Conservation (phyloP, 257 asterid genomes). For the Sherardia arvensis region DNA sequence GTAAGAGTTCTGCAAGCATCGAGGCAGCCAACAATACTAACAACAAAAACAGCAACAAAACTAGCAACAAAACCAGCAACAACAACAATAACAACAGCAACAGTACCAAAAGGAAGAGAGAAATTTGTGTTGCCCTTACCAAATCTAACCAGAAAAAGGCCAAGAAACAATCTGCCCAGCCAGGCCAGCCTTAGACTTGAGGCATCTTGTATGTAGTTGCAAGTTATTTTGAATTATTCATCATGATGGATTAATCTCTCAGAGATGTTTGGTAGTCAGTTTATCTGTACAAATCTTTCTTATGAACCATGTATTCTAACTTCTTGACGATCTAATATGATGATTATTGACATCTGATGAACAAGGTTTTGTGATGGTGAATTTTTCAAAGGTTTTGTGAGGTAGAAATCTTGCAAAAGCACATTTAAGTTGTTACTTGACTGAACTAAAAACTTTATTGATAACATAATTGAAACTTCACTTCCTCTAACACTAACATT, state of each 20-base stretch:
- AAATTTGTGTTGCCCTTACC: slow-evolving; percentile 32
- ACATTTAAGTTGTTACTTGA: no score
- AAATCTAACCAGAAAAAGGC: slow-evolving; percentile 44
- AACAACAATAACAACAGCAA: slow-evolving; percentile 26
- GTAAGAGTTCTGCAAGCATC: slow-evolving; percentile 35
- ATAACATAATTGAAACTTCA: background rate
- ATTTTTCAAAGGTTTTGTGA: no score
- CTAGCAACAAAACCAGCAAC: slow-evolving; percentile 25
- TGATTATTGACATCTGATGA: background rate
- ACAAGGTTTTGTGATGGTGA: background rate
- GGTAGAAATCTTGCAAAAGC: no score
- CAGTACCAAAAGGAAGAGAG: slow-evolving; percentile 47
- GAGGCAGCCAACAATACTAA: slow-evolving; percentile 27
- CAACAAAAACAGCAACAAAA: slow-evolving; percentile 22
- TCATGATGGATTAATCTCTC: no score
- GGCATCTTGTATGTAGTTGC: background rate
- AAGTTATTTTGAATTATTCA: background rate
- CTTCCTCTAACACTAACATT: background rate
- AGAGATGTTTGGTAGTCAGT: no score
- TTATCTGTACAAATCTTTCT: background rate
- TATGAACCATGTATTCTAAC: background rate
- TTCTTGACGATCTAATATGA: background rate
- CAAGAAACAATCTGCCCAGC: slow-evolving; percentile 25
- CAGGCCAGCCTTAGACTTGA: background rate
- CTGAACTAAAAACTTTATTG: no score